Conservation (phyloP, 1,284 basidiomycete genomes). For the Rhizoctonia solani region DNA sequence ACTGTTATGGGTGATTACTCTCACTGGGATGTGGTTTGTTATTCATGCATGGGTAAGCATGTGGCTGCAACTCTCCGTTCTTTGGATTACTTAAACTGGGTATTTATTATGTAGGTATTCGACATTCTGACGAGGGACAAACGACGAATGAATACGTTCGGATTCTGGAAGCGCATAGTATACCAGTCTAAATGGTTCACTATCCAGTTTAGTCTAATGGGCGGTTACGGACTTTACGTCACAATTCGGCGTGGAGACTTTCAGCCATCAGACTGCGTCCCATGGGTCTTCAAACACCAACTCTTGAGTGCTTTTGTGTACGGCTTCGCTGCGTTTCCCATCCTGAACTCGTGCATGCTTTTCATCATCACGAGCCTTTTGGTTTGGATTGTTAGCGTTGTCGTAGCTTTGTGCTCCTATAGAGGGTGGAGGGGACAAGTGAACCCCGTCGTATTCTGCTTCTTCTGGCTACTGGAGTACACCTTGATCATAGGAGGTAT, state of each 20-base stretch:
- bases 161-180: slow-evolving; percentile 5
- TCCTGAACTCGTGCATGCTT: slow-evolving; percentile 31
- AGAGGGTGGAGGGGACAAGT: slow-evolving; percentile 11
- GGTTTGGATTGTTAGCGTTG: slow-evolving; percentile 16
- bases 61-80: too few species aligned
- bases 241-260: slow-evolving; percentile 7
- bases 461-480: slow-evolving; percentile 29
- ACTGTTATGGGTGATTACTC: slow-evolving; percentile 17
- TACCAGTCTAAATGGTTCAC: slow-evolving; percentile 10
- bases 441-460: slow-evolving; percentile 10
- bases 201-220: slow-evolving; percentile 20
- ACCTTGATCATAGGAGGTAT: neutral
- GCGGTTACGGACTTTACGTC: slow-evolving; percentile 29
- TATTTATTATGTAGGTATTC: slow-evolving; percentile 21
- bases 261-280: neutral
- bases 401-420: neutral
- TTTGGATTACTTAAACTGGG: neutral
- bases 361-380: slow-evolving; percentile 18
- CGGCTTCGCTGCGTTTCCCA: neutral
- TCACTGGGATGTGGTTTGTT: slow-evolving; percentile 31
- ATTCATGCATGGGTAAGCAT: slow-evolving; percentile 22
- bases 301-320: slow-evolving; percentile 1
- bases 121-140: slow-evolving; percentile 7
- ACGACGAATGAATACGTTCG: neutral
- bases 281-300: slow-evolving; percentile 5